Base-by-base conservation (phyloP, 108 stramenopile species). In the Pelagomonas calceolata region DNA sequence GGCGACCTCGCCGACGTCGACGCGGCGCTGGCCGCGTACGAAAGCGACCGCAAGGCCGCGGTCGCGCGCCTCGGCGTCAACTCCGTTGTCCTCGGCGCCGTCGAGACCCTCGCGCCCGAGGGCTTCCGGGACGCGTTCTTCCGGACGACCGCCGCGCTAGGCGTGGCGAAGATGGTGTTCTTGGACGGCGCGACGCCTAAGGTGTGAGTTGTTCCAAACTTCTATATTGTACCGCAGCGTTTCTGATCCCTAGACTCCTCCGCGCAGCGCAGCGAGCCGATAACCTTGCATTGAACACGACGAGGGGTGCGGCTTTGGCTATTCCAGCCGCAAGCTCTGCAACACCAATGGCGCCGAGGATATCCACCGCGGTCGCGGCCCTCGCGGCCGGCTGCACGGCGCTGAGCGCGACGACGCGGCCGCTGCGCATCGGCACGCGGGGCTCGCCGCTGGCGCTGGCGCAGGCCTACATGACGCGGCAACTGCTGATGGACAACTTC, bases 371-470 rank as follows among this genome's bases (percentile, higher is more conserved):
- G n/a, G n/a, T n/a, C n/a, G n/a, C n/a, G n/a, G n/a, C n/a, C n/a
- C n/a, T n/a, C n/a, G n/a, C n/a, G n/a, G n/a, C n/a, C n/a, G n/a
- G n/a, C n/a, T n/a, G n/a, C n/a, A n/a, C n/a, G n/a, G n/a, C n/a
- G n/a, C n/a, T n/a, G n/a, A n/a, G n/a, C n/a, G n/a, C n/a, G n/a
- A n/a, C n/a, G n/a, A n/a, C n/a, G n/a, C n/a, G n/a, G n/a, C 93
- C 93, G 36, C 84, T 94, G 67, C 90, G 94, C 35, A 98, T 98
- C 68, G 97, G 97, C 67, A 98, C 97, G 14, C 87, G 97, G 65
- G 97, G 97, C 32, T 97, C 95, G 44, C 98, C 98, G 10, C 83
- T 99, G 36, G 98, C 98, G 37, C 81, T 99, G 71, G 98, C 98
- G 63, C 97, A 98, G 79, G 98, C 98, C 21, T 96, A 94, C 84